phyloP scores from a whole-genome alignment of 179 eudicot genomes.

The Vitellaria paradoxa region DNA sequence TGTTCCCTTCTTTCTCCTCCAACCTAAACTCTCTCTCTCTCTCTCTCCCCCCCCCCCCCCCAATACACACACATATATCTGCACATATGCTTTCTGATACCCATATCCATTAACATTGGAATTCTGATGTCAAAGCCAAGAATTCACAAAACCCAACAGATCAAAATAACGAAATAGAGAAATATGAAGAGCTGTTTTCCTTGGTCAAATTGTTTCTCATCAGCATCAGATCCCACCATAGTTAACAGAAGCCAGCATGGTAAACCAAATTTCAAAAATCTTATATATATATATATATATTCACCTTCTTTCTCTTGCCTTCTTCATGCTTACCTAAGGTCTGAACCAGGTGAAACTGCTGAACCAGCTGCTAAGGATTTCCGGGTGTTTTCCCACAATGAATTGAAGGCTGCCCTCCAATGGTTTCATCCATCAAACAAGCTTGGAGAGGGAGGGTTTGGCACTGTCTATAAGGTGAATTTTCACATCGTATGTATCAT shows the following conservation, averaged over 20 bases:
- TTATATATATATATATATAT: not conserved
- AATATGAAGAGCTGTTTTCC: slow-evolving; percentile 14
- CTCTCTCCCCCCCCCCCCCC: not conserved
- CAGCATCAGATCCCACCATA: not conserved
- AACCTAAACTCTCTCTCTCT: not conserved
- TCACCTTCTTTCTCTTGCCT: not conserved
- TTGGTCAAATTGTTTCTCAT: slow-evolving; percentile 8
- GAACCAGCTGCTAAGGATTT: slow-evolving; percentile 17
- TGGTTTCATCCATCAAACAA: slow-evolving; percentile 41
- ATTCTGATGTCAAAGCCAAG: not conserved
- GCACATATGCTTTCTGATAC: not conserved
- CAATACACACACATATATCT: not conserved
- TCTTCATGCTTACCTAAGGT: not conserved
- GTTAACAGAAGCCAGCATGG: not conserved
- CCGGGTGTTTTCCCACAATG: slow-evolving; percentile 39
- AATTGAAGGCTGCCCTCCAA: slow-evolving; percentile 50
- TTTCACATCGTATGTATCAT: too few relatives aligned
- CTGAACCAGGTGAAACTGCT: slow-evolving; percentile 19
- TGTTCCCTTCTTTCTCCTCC: not conserved
- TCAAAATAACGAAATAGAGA: not conserved
- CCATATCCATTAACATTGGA: not conserved
- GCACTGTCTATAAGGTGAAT: slow-evolving; percentile 63
- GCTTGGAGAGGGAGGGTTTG: slow-evolving; percentile 72
- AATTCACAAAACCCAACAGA: not conserved
- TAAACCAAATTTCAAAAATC: not conserved